phyloP scores from a whole-genome alignment of 495 filamentous ascomycete species.

The Cercophora sp. region DNA sequence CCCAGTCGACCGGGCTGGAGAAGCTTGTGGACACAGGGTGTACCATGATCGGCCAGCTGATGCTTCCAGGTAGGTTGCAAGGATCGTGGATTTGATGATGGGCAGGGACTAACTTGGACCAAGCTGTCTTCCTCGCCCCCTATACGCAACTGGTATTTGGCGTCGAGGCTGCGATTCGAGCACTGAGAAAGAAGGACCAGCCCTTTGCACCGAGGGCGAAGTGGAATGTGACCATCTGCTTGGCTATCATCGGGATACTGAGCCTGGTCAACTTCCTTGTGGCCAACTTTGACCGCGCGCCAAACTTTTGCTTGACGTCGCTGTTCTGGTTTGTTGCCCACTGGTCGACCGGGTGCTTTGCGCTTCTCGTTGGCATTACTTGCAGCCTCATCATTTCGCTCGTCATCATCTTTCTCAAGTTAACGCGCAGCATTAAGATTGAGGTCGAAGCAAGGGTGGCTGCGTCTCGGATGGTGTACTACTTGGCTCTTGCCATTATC shows the following conservation, averaged over 20 bases:
- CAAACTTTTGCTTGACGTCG: slow-evolving; percentile 41
- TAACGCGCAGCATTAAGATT: slow-evolving; percentile 37
- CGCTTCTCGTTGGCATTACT: slow-evolving; percentile 31
- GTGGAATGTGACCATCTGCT: slow-evolving; percentile 41
- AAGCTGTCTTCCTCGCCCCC: slow-evolving; percentile 47
- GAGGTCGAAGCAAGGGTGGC: slow-evolving; percentile 37
- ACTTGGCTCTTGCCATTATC: slow-evolving; percentile 36
- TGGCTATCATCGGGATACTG: slow-evolving; percentile 35
- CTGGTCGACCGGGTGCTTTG: slow-evolving; percentile 40
- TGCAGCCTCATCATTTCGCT: slow-evolving; percentile 28
- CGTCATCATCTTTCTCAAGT: slow-evolving; percentile 33
- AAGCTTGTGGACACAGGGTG: slow-evolving; percentile 37
- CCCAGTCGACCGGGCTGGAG: slow-evolving; percentile 41
- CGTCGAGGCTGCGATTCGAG: slow-evolving; percentile 39
- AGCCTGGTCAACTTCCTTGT: slow-evolving; percentile 39
- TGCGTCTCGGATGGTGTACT: slow-evolving; percentile 48
- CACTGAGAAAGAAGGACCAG: slow-evolving; percentile 26
- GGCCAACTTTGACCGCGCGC: slow-evolving; percentile 37
- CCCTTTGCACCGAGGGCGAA: slow-evolving; percentile 39
- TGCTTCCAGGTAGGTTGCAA: slow-evolving; percentile 44
- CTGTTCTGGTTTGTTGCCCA: slow-evolving; percentile 50
- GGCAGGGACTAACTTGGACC: slow-evolving; percentile 13
- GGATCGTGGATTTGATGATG: background rate
- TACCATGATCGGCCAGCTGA: slow-evolving; percentile 38
- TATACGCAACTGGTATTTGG: slow-evolving; percentile 46